These are phyloP conservation scores for Warburgia ugandensis DNA, from an alignment of 164 flowering plant species.

Conservation along the genomic window DNA sequence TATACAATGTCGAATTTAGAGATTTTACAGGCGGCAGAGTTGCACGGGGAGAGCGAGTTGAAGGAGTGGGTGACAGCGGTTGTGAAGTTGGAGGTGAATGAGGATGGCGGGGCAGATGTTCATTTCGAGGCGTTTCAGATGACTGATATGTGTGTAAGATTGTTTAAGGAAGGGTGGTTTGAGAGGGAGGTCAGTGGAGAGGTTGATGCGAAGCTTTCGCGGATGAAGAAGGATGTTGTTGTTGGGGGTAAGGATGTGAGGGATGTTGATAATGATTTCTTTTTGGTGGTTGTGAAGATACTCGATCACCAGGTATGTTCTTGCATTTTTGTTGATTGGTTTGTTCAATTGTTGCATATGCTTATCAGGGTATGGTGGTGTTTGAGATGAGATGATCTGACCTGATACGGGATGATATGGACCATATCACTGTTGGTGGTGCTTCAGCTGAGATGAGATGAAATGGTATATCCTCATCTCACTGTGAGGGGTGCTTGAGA, in stretches of 20 bases:
- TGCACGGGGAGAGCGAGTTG: conserved; percentile 70
- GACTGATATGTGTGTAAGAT: conserved; percentile 81
- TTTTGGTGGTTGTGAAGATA: conserved; percentile 87
- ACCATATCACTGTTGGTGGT: too few relatives aligned
- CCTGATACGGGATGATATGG: too few relatives aligned
- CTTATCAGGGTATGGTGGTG: too few relatives aligned
- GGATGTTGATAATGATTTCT: conserved; percentile 87
- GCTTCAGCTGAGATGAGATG: too few relatives aligned
- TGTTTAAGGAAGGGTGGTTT: conserved; percentile 90
- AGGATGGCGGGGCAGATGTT: conserved; percentile 81
- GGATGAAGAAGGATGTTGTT: conserved; percentile 89
- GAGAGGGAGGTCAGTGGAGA: conserved; percentile 37
- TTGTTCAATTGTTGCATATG: too few relatives aligned
- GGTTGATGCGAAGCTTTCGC: conserved; percentile 74
- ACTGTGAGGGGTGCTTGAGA: too few relatives aligned
- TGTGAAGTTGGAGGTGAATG: conserved; percentile 82
- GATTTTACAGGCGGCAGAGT: conserved; percentile 74
- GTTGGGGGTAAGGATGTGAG: conserved; percentile 77
- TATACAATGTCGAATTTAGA: conserved; percentile 71
- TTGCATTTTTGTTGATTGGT: too few relatives aligned
- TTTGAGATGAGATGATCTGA: too few relatives aligned
- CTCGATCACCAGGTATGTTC: conserved; percentile 92
- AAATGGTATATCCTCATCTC: too few relatives aligned
- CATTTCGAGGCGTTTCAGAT: conserved; percentile 97
- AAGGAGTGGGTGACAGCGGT: conserved; percentile 95